Base-by-base conservation (phyloP, 148 eudicot genomes). In the Nepenthes gracilis region DNA sequence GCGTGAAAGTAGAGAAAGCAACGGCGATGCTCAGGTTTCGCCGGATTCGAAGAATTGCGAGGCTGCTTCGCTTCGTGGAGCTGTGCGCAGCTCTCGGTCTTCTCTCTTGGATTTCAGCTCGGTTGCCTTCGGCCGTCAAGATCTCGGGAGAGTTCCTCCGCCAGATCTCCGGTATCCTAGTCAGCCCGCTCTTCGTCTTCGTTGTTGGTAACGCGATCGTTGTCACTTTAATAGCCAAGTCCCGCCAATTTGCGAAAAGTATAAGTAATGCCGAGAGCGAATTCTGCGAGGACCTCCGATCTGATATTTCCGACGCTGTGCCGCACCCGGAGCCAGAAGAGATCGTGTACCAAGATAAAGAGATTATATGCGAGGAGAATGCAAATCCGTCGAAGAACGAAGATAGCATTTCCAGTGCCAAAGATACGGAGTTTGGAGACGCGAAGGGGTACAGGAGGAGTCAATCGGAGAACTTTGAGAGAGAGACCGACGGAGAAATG, bases 101-200 rank as follows among this genome's bases (percentile, higher is more conserved):
- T 10, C 64, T 83, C 70, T 56, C 75, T 10, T 72, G 85, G 82
- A 47, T 66, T 36, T 67, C 78, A 6, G 1, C 73, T 50, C 75
- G 75, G n/a, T 34, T 82, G 2, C 86, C 77, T 12, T 61, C 57
- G 33, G 72, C 64, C 52, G 37, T 75, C 64, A 72, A 43, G 58
- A 61, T 75, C 59, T 68, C 76, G 63, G 61, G 69, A 54, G 70
- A 68, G 37, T 73, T 59, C 23, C 61, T 77, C 66, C 75, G 72
- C 13, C 67, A 8, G 12, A 38, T 80, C 12, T 2, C 76, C 9
- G 48, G 62, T 14, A 5, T 73, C 45, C 13, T 75, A 52, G 7
- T 68, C 32, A 80, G 74, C 59, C 80, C 78, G 11, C 64, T 71
- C 57, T 77, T 71, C 58, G 64, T 83, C 34, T 83, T 83, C 72